Base-by-base conservation (phyloP, 164 flowering plant genomes). In the Macadamia integrifolia region DNA sequence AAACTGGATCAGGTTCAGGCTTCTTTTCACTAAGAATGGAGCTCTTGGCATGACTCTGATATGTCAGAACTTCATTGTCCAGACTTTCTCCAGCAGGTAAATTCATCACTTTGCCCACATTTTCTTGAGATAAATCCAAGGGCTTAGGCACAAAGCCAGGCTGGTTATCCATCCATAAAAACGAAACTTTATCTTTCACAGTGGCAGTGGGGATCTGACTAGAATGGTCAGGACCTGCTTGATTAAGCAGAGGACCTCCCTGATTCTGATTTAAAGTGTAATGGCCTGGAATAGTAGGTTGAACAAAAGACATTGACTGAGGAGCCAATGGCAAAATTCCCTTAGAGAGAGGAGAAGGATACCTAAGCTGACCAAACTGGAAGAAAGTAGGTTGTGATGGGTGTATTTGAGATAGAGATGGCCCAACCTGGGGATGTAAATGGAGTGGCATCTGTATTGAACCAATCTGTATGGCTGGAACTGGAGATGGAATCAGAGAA, bases 401-500 rank as follows among this genome's bases (percentile, higher is more conserved):
- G 72, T 85, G 97, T 64, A 88, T 66, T 71, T 88, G 95, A 52
- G 86, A 50, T 61, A 88, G 74, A 48, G 98, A 82, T 50, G 86
- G 77, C 42, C 88, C 90, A 75, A 87, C 85, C 44, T 82, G 96
- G 17, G 87, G 89, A 75, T 87, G 94, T 35, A 93, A 76, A 76
- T 86, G 94, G 61, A 94, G 89, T 66, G 99, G 99, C 97, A 94
- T 94, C 83, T 88, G 96, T 64, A 94, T 94, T 31, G 99, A 94
- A 69, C 99, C 99, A 76, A 94, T 94, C 79, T 94, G 97, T 81
- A 94, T 92, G 35, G 99, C 90, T 57, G 95, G 97, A 68, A 94
- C 87, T 17, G 95, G 97, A 65, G 98, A 86, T 67, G 97, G 95
- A 70, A 92, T 87, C 76, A 90, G 66, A 62, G 98, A 82, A 61